phyloP scores from a whole-genome alignment of 805 yeast genomes.

The Tetrapisispora iriomotensis region DNA sequence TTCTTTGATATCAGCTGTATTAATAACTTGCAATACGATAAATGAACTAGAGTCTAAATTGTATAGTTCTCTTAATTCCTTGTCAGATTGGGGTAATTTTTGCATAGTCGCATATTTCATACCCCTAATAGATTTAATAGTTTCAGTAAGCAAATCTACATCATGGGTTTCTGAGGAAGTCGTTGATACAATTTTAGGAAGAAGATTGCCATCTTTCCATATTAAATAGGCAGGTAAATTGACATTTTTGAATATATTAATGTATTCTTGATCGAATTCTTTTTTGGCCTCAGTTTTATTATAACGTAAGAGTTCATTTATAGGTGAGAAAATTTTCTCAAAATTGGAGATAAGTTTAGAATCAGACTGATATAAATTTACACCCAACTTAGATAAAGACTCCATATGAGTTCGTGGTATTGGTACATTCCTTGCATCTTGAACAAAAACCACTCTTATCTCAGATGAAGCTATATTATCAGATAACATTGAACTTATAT shows the following conservation, averaged over 20 bases:
- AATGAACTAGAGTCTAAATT: neutral
- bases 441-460: neutral
- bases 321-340: neutral
- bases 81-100: too few species aligned
- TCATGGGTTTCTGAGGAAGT: neutral
- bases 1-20: neutral
- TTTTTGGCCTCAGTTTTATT: conserved; percentile 28
- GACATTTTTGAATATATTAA: conserved; percentile 42
- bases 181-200: neutral
- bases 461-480: neutral
- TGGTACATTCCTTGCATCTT: neutral
- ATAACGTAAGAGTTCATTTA: conserved; percentile 28
- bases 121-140: neutral
- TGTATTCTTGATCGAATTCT: conserved; percentile 34
- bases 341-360: neutral
- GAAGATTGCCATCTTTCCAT: conserved; percentile 46
- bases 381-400: neutral
- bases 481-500: neutral
- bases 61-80: neutral
- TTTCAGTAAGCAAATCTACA: neutral
- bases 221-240: conserved; percentile 52
- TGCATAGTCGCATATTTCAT: too few species aligned
- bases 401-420: neutral
- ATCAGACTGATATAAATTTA: neutral
- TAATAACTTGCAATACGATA: neutral